Conservation (phyloP, 371 early-diverging fungal genomes). For the Mortierella sp. region DNA sequence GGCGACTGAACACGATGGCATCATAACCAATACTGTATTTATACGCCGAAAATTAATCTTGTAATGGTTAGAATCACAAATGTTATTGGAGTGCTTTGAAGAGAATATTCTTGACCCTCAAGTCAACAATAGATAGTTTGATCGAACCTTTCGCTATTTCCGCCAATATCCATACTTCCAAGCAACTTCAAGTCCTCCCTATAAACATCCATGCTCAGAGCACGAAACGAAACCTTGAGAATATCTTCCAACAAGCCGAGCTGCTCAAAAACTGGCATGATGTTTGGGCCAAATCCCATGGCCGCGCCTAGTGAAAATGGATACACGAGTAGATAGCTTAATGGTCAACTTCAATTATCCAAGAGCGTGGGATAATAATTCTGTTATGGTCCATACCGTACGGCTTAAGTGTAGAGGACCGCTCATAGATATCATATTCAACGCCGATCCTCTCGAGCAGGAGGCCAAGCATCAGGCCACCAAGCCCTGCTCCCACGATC, state of each 20-base stretch:
- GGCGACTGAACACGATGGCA: constrained; percentile 20
- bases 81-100: too few relatives aligned
- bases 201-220: constrained; percentile 12
- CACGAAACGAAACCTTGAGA: constrained; percentile 9
- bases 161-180: constrained; percentile 12
- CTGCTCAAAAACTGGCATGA: constrained; percentile 32
- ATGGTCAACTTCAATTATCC: background rate
- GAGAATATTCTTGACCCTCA: too few relatives aligned
- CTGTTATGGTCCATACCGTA: constrained; percentile 7
- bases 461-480: constrained; percentile 26
- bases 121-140: too few relatives aligned
- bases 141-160: constrained; percentile 6
- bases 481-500: constrained; percentile 39
- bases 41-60: too few relatives aligned
- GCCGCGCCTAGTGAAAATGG: constrained; percentile 14
- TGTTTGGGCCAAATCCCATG: constrained; percentile 14
- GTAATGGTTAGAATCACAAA: too few relatives aligned
- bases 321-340: background rate
- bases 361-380: background rate
- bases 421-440: constrained; percentile 26
- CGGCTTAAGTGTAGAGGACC: constrained; percentile 15
- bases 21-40: constrained; percentile 31
- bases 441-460: constrained; percentile 25
- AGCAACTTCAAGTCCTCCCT: constrained; percentile 17
- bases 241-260: constrained; percentile 17